Conservation (phyloP, 371 early-diverging fungal species). For the Mucor plumbeus region DNA sequence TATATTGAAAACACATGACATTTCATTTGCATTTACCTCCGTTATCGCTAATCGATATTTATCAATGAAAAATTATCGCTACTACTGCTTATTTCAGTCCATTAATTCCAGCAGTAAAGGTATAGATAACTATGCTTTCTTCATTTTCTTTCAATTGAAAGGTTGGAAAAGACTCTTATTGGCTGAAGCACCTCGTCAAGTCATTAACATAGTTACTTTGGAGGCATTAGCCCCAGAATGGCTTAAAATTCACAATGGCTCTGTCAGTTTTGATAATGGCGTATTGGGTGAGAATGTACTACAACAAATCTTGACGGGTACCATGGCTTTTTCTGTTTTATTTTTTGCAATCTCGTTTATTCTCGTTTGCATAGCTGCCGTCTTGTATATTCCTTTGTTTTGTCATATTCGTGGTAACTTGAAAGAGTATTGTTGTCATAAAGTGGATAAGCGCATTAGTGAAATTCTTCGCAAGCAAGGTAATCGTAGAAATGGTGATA, state of each 20-base stretch:
- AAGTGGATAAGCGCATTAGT: constrained; percentile 79
- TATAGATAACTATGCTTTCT: constrained; percentile 79
- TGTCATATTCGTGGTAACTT: constrained; percentile 86
- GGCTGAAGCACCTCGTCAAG: constrained; percentile 87
- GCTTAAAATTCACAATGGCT: constrained; percentile 31
- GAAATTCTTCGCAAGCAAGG: constrained; percentile 20
- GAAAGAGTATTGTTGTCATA: constrained; percentile 92
- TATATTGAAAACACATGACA: constrained; percentile 72
- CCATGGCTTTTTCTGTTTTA: constrained; percentile 48
- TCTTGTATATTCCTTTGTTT: constrained; percentile 83
- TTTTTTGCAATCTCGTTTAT: constrained; percentile 59
- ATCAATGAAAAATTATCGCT: constrained; percentile 64
- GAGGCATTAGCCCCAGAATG: constrained; percentile 36
- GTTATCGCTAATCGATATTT: constrained; percentile 73
- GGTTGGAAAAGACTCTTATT: constrained; percentile 88
- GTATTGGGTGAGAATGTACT: constrained; percentile 30
- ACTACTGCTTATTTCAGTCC: constrained; percentile 82
- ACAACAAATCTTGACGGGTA: constrained; percentile 45
- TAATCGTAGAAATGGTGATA: background rate
- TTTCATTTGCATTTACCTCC: constrained; percentile 80
- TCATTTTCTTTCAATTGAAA: constrained; percentile 84
- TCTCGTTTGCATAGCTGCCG: constrained; percentile 62
- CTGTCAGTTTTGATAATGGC: constrained; percentile 26
- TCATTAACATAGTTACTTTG: constrained; percentile 58
- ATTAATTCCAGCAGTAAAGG: constrained; percentile 69